Percentiles rank a stretch among this genome's conserved stretches.
phyloP scores from a whole-genome alignment of 305 asterid species.

The Fraxinus floribunda region DNA sequence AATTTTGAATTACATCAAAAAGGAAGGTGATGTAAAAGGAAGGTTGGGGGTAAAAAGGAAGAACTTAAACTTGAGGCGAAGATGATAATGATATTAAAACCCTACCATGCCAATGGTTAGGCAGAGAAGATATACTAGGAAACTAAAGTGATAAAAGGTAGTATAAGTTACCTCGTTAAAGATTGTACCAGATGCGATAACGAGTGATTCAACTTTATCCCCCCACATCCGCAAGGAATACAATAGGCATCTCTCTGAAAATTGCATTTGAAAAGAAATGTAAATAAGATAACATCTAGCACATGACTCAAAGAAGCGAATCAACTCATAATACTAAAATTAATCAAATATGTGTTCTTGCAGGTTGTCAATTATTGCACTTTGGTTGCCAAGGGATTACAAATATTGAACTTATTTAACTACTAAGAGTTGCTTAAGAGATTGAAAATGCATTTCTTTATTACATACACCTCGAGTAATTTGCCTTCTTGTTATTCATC shows the following conservation, averaged over 20 bases:
- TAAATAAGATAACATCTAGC: constrained; percentile 11
- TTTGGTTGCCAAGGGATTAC: neutral
- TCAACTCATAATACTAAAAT: neutral
- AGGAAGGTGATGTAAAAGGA: too few relatives aligned
- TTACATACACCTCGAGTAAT: neutral
- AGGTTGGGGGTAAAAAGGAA: neutral
- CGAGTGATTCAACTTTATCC: constrained; percentile 58
- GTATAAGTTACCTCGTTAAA: constrained; percentile 69
- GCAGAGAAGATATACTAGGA: neutral
- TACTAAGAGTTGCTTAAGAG: neutral
- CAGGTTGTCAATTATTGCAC: neutral
- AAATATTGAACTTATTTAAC: neutral
- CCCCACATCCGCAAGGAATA: constrained; percentile 90
- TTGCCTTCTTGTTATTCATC: neutral
- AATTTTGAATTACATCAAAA: neutral
- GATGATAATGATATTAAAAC: neutral
- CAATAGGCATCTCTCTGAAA: constrained; percentile 73
- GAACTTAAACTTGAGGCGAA: neutral
- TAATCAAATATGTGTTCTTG: neutral
- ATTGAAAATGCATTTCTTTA: neutral
- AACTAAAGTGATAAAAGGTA: constrained; percentile 4
- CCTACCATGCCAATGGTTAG: neutral
- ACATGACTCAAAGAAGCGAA: neutral
- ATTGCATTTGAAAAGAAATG: constrained; percentile 15
- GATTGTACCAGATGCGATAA: constrained; percentile 88